Evolutionary conservation across 108 stramenopile species (phyloP).

Genomic region (Cyclotella sp.): DNA sequence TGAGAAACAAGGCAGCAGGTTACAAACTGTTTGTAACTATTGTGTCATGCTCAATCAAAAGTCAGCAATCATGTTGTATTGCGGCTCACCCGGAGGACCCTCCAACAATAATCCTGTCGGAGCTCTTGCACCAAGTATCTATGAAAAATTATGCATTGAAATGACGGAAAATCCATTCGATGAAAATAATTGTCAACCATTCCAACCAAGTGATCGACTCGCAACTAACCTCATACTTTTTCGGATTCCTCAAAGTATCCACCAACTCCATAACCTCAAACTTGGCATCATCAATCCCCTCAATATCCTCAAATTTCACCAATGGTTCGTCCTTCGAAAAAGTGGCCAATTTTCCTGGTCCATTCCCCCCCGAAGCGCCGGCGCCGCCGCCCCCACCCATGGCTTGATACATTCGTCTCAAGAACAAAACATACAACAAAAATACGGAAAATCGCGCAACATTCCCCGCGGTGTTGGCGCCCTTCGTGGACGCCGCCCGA

Average conservation of each 20-base stretch:
- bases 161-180: no score
- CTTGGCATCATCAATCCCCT: conserved; percentile 87
- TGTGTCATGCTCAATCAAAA: no score
- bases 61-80: no score
- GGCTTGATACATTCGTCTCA: conserved; percentile 70
- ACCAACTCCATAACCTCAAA: conserved; percentile 91
- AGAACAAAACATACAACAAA: conserved; percentile 65
- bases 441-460: conserved; percentile 56
- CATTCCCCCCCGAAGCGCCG: conserved; percentile 32
- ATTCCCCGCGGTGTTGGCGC: conserved; percentile 43
- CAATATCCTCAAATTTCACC: conserved; percentile 82
- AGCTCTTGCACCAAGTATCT: conserved; percentile 83
- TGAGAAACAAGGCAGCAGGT: no score
- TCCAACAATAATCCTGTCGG: conserved; percentile 84
- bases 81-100: conserved; percentile 73
- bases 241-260: conserved; percentile 81
- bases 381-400: conserved; percentile 56
- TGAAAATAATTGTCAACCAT: no score
- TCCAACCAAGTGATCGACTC: no score
- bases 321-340: conserved; percentile 51
- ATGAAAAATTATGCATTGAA: no score
- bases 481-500: conserved; percentile 61
- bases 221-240: conserved; percentile 69
- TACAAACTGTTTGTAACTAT: no score
- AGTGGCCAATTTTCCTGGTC: conserved; percentile 75